A percentile compares a stretch with the other conserved stretches of the same genome.
Evolutionary conservation across 129 eudicot genomes (phyloP).

Genomic region (Oenanthe sinensis): DNA sequence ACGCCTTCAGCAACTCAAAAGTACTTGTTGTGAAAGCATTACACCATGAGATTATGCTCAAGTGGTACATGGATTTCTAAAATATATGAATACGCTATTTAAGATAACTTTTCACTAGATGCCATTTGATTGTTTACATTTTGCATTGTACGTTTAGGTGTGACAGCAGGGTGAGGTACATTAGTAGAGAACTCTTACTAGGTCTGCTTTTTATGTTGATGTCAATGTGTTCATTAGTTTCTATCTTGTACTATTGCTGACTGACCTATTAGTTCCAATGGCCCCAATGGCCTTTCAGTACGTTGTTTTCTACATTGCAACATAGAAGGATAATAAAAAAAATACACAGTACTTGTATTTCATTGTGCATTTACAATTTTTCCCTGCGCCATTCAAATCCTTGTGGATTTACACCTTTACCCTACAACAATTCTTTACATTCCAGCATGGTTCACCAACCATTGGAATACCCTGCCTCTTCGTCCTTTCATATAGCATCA

Average conservation of each 20-base stretch:
- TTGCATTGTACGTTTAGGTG: neutral
- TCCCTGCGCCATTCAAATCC: too few species aligned
- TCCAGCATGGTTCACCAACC: too few species aligned
- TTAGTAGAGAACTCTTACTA: neutral
- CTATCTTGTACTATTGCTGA: neutral
- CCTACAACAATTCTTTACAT: too few species aligned
- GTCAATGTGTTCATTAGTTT: neutral
- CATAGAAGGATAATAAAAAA: neutral
- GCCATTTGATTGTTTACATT: constrained; percentile 9
- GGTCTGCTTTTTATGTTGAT: neutral
- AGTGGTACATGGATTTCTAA: constrained; percentile 6
- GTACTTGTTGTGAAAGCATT: constrained; percentile 18
- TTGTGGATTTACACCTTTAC: too few species aligned
- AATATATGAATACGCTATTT: neutral
- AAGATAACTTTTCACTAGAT: neutral
- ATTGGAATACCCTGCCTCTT: too few species aligned
- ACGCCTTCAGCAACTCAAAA: constrained; percentile 49
- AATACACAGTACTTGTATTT: neutral
- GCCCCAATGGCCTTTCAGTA: neutral
- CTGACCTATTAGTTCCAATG: neutral
- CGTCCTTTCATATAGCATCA: too few species aligned
- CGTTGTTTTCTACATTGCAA: neutral
- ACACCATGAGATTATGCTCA: constrained; percentile 18
- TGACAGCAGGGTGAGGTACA: neutral
- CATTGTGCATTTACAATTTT: too few species aligned